Percentiles rank a stretch among this genome's conserved stretches.
Conservation (phyloP, 805 yeast species). For the Saccharomycopsis sp. region DNA sequence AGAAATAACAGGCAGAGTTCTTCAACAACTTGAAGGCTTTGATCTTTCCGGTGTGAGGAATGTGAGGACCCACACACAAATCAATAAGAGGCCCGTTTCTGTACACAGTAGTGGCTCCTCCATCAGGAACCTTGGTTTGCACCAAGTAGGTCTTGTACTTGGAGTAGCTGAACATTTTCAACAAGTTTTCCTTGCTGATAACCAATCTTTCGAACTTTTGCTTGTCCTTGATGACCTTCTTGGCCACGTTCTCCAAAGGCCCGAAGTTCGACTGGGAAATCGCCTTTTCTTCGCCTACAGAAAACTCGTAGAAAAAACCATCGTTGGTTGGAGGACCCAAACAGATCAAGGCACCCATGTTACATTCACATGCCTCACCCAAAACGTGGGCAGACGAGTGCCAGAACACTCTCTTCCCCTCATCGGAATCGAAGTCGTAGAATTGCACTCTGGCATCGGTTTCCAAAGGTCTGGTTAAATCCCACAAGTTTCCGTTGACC, state of each 20-base stretch:
- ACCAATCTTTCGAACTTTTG: slow-evolving; percentile 92
- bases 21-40: slow-evolving; percentile 91
- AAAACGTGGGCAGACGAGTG: slow-evolving; percentile 97
- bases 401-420: slow-evolving; percentile 96
- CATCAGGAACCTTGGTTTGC: slow-evolving; percentile 86
- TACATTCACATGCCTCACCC: slow-evolving; percentile 98
- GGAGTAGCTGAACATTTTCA: slow-evolving; percentile 92
- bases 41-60: slow-evolving; percentile 94
- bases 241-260: slow-evolving; percentile 77
- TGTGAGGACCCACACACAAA: slow-evolving; percentile 95
- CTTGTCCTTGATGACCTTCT: slow-evolving; percentile 87
- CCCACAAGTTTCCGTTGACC: slow-evolving; percentile 90
- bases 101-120: slow-evolving; percentile 92
- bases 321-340: slow-evolving; percentile 97
- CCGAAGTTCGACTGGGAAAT: slow-evolving; percentile 81
- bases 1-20: slow-evolving; percentile 92
- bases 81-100: slow-evolving; percentile 97
- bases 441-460: slow-evolving; percentile 61
- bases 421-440: slow-evolving; percentile 87
- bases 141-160: slow-evolving; percentile 90
- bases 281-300: slow-evolving; percentile 65
- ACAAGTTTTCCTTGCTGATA: slow-evolving; percentile 83
- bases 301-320: slow-evolving; percentile 96
- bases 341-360: slow-evolving; percentile 87
- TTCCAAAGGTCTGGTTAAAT: slow-evolving; percentile 90